Evolutionary conservation across 2,329 filamentous ascomycete species (phyloP).

Genomic region (Xylaria sp.): DNA sequence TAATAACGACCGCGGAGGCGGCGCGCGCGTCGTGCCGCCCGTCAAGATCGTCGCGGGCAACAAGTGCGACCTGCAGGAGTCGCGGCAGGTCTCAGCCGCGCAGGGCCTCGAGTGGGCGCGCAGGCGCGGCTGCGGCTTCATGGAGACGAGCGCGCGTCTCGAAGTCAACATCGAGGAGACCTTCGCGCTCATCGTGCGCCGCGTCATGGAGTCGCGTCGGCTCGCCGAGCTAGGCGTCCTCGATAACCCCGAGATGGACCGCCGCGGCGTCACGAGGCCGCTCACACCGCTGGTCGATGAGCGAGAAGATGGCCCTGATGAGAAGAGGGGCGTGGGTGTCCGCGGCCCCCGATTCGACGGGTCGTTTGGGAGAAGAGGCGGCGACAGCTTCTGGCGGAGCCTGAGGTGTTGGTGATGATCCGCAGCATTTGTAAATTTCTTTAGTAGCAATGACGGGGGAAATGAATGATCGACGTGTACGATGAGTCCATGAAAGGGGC

Average conservation of each 20-base stretch:
- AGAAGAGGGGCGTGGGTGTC: slow-evolving; percentile 53
- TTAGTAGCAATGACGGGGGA: neutral
- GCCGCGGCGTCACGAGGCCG: slow-evolving; percentile 68
- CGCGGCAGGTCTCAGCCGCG: slow-evolving; percentile 74
- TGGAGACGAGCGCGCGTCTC: slow-evolving; percentile 86
- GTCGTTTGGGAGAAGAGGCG: slow-evolving; percentile 54
- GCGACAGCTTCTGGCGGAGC: slow-evolving; percentile 65
- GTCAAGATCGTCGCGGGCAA: slow-evolving; percentile 88
- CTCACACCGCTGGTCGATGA: slow-evolving; percentile 62
- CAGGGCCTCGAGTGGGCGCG: slow-evolving; percentile 82
- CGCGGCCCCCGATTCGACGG: slow-evolving; percentile 58
- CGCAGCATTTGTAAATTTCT: neutral
- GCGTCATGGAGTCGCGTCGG: slow-evolving; percentile 68
- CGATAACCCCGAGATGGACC: slow-evolving; percentile 59
- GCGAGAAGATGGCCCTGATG: slow-evolving; percentile 48
- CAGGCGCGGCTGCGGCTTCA: slow-evolving; percentile 79
- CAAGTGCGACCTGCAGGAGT: slow-evolving; percentile 83
- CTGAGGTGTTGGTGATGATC: slow-evolving; percentile 66
- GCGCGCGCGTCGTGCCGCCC: slow-evolving; percentile 69
- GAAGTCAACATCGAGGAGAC: slow-evolving; percentile 93
- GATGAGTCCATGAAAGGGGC: neutral
- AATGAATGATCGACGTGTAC: neutral
- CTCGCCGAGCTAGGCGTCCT: slow-evolving; percentile 61
- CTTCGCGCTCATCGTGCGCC: slow-evolving; percentile 75
- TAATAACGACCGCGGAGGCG: slow-evolving; percentile 45